Percentiles rank a stretch among this genome's conserved stretches.
phyloP scores from a whole-genome alignment of 1,139 yeast genomes.

The Pichia sp. region DNA sequence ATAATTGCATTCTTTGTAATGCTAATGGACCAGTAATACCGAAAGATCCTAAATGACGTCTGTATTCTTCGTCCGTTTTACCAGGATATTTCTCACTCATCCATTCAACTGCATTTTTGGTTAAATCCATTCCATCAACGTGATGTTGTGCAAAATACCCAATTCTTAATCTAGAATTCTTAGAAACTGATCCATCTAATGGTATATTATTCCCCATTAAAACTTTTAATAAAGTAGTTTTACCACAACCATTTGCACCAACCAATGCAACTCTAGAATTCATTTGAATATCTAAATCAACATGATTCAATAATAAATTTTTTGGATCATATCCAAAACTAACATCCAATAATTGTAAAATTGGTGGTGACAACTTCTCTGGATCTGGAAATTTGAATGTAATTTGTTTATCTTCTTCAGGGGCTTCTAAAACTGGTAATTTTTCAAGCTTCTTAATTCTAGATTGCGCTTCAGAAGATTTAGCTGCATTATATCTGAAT shows the following conservation, averaged over 20 bases:
- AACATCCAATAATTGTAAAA: conserved; percentile 80
- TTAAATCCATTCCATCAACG: conserved; percentile 93
- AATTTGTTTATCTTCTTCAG: conserved; percentile 83
- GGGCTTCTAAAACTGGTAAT: conserved; percentile 85
- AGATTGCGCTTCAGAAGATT: conserved; percentile 95
- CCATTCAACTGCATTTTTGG: conserved; percentile 89
- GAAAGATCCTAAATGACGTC: conserved; percentile 93
- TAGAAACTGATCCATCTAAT: conserved; percentile 63
- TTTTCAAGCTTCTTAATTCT: conserved; percentile 95
- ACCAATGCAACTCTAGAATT: conserved; percentile 92
- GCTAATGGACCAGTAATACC: conserved; percentile 96
- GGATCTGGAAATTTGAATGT: conserved; percentile 94
- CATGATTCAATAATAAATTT: conserved; percentile 59
- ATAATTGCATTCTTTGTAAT: conserved; percentile 77
- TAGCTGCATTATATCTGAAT: conserved; percentile 94
- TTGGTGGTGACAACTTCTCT: conserved; percentile 88
- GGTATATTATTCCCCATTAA: conserved; percentile 76
- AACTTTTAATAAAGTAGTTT: conserved; percentile 83
- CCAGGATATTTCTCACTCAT: conserved; percentile 89
- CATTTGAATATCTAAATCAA: conserved; percentile 86
- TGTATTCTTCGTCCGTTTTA: conserved; percentile 90
- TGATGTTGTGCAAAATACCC: conserved; percentile 99
- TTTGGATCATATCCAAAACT: conserved; percentile 74
- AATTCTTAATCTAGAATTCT: conserved; percentile 81
- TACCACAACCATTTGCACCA: conserved; percentile 99